Evolutionary conservation across 331 rosid species (phyloP).

Genomic region (Saraca asoca): DNA sequence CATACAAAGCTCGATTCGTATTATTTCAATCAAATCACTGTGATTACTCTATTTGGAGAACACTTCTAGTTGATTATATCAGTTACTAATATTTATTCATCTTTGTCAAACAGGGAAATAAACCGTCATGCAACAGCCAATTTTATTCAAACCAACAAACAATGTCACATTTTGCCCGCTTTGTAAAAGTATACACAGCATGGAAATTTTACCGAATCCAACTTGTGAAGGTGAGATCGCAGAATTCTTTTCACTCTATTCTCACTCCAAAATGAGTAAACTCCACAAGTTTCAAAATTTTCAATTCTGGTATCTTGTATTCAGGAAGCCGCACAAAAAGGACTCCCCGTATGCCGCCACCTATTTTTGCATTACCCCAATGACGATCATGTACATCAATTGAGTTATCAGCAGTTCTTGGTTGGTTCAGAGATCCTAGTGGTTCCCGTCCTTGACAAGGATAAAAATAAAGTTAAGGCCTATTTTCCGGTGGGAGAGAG

Average conservation of each 20-base stretch:
- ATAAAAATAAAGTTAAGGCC: constrained; percentile 67
- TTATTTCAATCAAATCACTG: neutral
- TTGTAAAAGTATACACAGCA: constrained; percentile 74
- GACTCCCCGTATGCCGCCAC: constrained; percentile 86
- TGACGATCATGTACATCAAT: constrained; percentile 66
- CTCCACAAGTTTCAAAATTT: neutral
- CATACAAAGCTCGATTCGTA: neutral
- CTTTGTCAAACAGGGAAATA: constrained; percentile 72
- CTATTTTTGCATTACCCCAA: constrained; percentile 83
- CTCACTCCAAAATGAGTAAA: neutral
- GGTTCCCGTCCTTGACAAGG: constrained; percentile 84
- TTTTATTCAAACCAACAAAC: constrained; percentile 80
- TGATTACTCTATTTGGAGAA: neutral
- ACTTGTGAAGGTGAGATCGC: constrained; percentile 69
- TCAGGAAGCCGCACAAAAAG: constrained; percentile 82
- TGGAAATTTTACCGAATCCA: constrained; percentile 91
- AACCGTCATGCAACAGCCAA: constrained; percentile 88
- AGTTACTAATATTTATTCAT: constrained; percentile 24
- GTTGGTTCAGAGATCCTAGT: constrained; percentile 86
- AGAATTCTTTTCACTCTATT: constrained; percentile 15
- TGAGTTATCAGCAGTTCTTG: constrained; percentile 81
- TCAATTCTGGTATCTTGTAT: constrained; percentile 21
- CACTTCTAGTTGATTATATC: neutral
- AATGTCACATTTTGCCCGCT: constrained; percentile 76
- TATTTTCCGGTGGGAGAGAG: constrained; percentile 77